phyloP scores from a whole-genome alignment of 345 rosid genomes.

The Anastatica hierochuntica region DNA sequence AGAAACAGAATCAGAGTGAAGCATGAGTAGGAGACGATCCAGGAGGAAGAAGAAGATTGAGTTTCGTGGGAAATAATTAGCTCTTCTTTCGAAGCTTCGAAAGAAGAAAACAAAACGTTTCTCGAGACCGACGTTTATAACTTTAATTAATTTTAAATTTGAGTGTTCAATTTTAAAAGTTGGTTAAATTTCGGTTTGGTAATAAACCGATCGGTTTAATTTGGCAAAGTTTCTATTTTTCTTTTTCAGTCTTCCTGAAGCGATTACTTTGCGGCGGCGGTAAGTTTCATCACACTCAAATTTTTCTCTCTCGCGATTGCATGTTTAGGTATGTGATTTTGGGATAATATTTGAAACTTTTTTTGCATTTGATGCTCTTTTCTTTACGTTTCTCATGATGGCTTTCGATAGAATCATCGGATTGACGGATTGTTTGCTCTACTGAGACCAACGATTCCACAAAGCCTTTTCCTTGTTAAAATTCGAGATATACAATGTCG shows the following conservation, averaged over 20 bases:
- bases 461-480: too few relatives aligned
- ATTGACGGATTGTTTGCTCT: too few relatives aligned
- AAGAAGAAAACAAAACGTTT: background rate
- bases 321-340: too few relatives aligned
- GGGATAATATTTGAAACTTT: too few relatives aligned
- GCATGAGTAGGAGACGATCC: background rate
- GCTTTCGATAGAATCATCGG: too few relatives aligned
- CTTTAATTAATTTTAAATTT: too few relatives aligned
- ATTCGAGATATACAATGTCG: too few relatives aligned
- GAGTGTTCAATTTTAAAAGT: background rate
- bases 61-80: background rate
- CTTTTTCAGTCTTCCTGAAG: background rate
- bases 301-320: background rate
- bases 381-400: too few relatives aligned
- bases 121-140: background rate
- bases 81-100: background rate
- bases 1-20: too few relatives aligned
- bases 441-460: too few relatives aligned
- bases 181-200: background rate
- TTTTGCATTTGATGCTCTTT: too few relatives aligned
- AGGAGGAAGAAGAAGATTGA: background rate
- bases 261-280: background rate
- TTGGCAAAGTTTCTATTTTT: background rate
- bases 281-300: background rate
- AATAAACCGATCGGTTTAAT: background rate